Evolutionary conservation across 139 green algal genomes (phyloP).

Genomic region (Coccomyxa sp.): DNA sequence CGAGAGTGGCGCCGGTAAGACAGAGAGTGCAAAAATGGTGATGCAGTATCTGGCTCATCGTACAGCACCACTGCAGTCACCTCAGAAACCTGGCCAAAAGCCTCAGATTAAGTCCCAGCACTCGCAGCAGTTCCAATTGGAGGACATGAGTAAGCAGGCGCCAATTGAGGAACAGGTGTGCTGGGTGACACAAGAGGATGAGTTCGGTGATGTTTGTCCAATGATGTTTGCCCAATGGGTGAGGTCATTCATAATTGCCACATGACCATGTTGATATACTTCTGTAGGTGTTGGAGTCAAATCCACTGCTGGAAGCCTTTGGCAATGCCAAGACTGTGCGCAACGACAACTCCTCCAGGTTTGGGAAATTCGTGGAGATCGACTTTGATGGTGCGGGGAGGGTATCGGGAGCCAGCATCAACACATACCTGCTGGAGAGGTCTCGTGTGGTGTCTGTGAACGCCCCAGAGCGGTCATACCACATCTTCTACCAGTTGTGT

Average conservation of each 20-base stretch:
- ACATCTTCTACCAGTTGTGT: conserved; percentile 95
- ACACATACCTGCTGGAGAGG: conserved; percentile 75
- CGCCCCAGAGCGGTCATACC: conserved; percentile 87
- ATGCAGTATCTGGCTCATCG: conserved; percentile 57
- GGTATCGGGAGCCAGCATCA: conserved; percentile 52
- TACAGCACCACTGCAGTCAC: conserved; percentile 9
- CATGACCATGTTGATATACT: not conserved
- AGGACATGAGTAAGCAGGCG: conserved; percentile 10
- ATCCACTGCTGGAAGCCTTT: conserved; percentile 86
- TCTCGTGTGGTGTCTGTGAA: conserved; percentile 67
- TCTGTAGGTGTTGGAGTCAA: conserved; percentile 68
- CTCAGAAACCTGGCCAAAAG: not conserved
- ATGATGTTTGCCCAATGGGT: too few relatives aligned
- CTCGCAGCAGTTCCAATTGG: not conserved
- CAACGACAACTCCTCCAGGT: conserved; percentile 84
- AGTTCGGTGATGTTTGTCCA: too few relatives aligned
- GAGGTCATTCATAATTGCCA: too few relatives aligned
- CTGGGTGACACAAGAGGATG: not conserved
- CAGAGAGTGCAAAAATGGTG: conserved; percentile 82
- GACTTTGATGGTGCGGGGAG: conserved; percentile 60
- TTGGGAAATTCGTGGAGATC: conserved; percentile 86
- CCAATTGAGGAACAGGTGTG: conserved; percentile 52
- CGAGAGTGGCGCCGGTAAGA: conserved; percentile 92
- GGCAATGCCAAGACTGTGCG: conserved; percentile 83
- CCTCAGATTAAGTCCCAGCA: not conserved